Conservation (phyloP, 768 basidiomycete genomes). For the Tulasnella sp. region DNA sequence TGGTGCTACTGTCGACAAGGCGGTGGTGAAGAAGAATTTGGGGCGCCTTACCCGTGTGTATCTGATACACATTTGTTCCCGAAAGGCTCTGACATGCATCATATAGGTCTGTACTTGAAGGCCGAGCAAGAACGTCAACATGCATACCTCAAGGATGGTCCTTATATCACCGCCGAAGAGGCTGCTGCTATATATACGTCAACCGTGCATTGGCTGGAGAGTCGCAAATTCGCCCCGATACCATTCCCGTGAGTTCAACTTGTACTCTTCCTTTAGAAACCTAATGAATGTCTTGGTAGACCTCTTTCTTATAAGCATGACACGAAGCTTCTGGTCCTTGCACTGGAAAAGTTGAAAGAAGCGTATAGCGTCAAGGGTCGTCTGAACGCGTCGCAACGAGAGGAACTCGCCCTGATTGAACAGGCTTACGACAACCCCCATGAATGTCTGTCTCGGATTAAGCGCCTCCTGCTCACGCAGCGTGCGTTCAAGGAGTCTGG, state of each 20-base stretch:
- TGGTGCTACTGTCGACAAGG: constrained; percentile 95
- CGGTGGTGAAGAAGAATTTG: constrained; percentile 97
- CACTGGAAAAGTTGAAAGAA: constrained; percentile 96
- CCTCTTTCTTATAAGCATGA: constrained; percentile 99
- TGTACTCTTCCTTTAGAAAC: background rate
- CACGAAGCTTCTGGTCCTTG: constrained; percentile 91
- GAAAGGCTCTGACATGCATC: background rate
- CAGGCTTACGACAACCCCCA: constrained; percentile 99
- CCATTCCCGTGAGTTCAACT: constrained; percentile 71
- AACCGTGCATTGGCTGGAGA: constrained; percentile 98
- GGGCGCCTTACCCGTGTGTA: constrained; percentile 90
- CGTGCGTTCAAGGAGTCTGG: constrained; percentile 98
- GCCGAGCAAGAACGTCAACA: constrained; percentile 99
- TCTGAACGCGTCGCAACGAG: constrained; percentile 94
- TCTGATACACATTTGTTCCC: background rate
- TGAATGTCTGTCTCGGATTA: constrained; percentile 96
- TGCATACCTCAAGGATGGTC: constrained; percentile 97
- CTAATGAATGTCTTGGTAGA: constrained; percentile 27
- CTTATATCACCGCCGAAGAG: constrained; percentile 97
- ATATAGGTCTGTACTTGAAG: constrained; percentile 75
- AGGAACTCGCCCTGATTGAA: constrained; percentile 94
- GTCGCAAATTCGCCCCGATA: constrained; percentile 94
- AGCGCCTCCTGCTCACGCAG: constrained; percentile 90
- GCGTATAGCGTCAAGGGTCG: constrained; percentile 97
- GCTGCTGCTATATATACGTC: constrained; percentile 98